Evolutionary conservation across 768 basidiomycete genomes (phyloP), one percentile per base, ranked within the genome.

Genomic region (Lepiota brunneoincarnata): DNA sequence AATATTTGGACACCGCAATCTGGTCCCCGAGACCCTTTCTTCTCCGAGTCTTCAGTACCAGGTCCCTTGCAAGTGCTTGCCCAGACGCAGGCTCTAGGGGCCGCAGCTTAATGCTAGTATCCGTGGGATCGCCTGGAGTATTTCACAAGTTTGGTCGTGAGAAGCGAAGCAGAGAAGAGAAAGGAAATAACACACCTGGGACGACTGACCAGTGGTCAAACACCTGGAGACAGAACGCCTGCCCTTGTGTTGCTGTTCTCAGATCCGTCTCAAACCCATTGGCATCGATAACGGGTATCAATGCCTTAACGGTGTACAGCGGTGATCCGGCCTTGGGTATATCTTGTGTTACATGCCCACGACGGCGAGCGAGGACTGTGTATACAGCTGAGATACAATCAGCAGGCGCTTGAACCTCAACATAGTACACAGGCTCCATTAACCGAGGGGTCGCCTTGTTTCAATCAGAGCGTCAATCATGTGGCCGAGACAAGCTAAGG

Each of bases 121-220:
- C 97, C 67, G 91, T 95, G 49, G 97, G 97, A 75, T 99, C 97
- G 69, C 97, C 95, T 90, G 21, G 36, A 43, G 31, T 21, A 9
- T 23, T 63, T 35, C 41, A 54, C 44, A 45, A 51, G 55, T 60
- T 37, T 58, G 45, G 31, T 59, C 64, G 61, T 54, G 62, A 53
- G 36, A 55, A 53, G 7, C 38, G 48, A 40, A 58, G 60, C 62
- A 61, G 62, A 59, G 65, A 64, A 66, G 54, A 41, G 51, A 49
- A 61, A 52, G 17, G 6, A 38, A 55, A n/a, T 49, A 48, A 73
- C 84, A 59, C 66, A 89, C 91, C 92, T 62, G 96, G 96, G n/a
- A 98, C 96, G 64, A 96, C 91, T 14, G 90, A 89, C 97, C 97
- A 99, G 64, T 99, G 97, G 69, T 98, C 96, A 70, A 98, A 99